Conservation (phyloP, 768 basidiomycete genomes). For the Clitopilus hobsonii region DNA sequence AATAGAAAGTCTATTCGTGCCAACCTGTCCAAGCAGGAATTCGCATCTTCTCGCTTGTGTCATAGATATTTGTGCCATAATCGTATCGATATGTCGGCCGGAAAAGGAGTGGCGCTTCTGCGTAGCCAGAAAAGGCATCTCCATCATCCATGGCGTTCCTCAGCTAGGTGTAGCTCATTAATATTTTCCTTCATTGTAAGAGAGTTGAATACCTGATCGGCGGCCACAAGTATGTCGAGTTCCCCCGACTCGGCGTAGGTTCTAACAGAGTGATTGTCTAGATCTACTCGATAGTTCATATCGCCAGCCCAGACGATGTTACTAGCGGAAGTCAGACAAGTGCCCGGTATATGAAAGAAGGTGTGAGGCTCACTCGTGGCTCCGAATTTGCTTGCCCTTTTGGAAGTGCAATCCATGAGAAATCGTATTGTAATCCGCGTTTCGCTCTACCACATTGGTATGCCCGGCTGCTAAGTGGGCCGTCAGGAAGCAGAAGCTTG, state of each 20-base stretch:
- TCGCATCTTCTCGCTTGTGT: constrained; percentile 93
- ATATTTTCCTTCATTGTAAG: neutral
- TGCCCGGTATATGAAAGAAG: neutral
- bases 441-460: constrained; percentile 82
- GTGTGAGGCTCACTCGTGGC: constrained; percentile 72
- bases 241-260: constrained; percentile 58
- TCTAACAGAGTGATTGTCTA: constrained; percentile 80
- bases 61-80: constrained; percentile 78
- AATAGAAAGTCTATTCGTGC: constrained; percentile 12
- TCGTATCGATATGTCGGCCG: constrained; percentile 94
- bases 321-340: constrained; percentile 32
- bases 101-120: constrained; percentile 90
- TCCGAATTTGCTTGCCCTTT: constrained; percentile 81
- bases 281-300: constrained; percentile 90
- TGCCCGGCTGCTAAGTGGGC: constrained; percentile 98
- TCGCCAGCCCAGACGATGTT: constrained; percentile 94
- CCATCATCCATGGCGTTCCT: constrained; percentile 64
- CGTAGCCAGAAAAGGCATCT: constrained; percentile 77
- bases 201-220: constrained; percentile 62
- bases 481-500: constrained; percentile 92
- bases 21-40: constrained; percentile 97
- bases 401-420: constrained; percentile 79
- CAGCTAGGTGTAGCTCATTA: constrained; percentile 42
- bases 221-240: constrained; percentile 68
- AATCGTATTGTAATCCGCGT: constrained; percentile 90